Evolutionary conservation across 2,329 filamentous ascomycete species (phyloP), one percentile per base, ranked within the genome.

Genomic region (Aureobasidium pullulans): DNA sequence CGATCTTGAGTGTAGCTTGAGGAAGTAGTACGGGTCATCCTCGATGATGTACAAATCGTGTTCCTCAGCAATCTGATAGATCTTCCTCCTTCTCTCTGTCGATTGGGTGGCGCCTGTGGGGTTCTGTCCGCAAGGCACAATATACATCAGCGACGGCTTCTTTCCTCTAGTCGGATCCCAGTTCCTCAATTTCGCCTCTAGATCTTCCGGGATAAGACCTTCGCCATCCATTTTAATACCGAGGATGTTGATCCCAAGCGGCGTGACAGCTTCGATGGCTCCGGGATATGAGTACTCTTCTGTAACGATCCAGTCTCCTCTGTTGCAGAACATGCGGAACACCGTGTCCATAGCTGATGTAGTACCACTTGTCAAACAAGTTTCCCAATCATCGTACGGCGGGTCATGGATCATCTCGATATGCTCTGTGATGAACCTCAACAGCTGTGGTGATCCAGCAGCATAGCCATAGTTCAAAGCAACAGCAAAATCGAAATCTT

Each of bases 21-120:
- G 52, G 58, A 66, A 70, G 39, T 65, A 69, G 61, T 70, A 70
- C 4, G 68, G 68, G 53, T 70, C 68, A 47, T 70, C 68, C 57
- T 70, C 68, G 47, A 70, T 57, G 43, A 70, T 70, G 57, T 65
- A 61, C 6, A 70, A 39, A 43, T 70, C 66, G 28, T 70, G 63
- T 42, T 57, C 44, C 42, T 68, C 64, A 4, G 67, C 66, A 34
- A 70, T 31, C 10, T 61, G 49, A 42, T 70, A 70, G 28, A 70
- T 68, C 15, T 54, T 65, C n/a, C 59, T 62, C 3, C 64, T 61
- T 47, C 67, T 53, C 15, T 65, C 61, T 3, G 62, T 57, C 31
- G 61, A 62, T 59, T 69, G 68, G 7, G 67, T 69, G 6, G 62
- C 60, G n/a, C 66, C 65, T 9, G 68, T 70, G 1, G 66, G 66